Evolutionary conservation across 345 rosid species (phyloP).

Genomic region (Laguncularia racemosa): DNA sequence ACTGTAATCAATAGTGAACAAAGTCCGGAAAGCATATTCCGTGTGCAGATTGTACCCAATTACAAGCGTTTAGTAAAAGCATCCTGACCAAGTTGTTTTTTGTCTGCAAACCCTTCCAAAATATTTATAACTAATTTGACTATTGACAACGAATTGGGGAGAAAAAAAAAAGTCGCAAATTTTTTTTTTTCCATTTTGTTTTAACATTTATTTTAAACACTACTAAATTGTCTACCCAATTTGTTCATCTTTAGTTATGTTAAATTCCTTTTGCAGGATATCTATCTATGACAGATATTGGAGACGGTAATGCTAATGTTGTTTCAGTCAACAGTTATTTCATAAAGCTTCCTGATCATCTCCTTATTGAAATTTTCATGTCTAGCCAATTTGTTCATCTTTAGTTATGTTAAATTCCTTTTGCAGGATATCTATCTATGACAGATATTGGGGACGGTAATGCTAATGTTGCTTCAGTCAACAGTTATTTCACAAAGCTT

Average conservation of each 20-base stretch:
- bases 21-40: too few relatives aligned
- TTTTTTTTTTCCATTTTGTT: too few relatives aligned
- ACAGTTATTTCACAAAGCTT: slow-evolving; percentile 47
- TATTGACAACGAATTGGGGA: too few relatives aligned
- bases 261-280: slow-evolving; percentile 28
- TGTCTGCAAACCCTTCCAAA: too few relatives aligned
- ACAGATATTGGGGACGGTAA: slow-evolving; percentile 20
- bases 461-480: slow-evolving; percentile 14
- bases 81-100: too few relatives aligned
- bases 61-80: too few relatives aligned
- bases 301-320: slow-evolving; percentile 13
- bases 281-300: slow-evolving; percentile 37
- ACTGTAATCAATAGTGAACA: too few relatives aligned
- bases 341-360: slow-evolving; percentile 68
- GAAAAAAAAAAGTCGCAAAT: too few relatives aligned
- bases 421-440: slow-evolving; percentile 50
- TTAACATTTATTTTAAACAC: too few relatives aligned
- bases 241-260: neutral
- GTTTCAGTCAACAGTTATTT: slow-evolving; percentile 28
- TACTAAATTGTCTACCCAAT: neutral
- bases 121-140: too few relatives aligned
- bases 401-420: neutral
- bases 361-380: slow-evolving; percentile 70
- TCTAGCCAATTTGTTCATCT: too few relatives aligned
- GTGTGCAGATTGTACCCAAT: too few relatives aligned